A percentile compares a stretch with the other conserved stretches of the same genome.
Conservation (phyloP, 768 basidiomycete species). For the Macrolepiota fuliginosa region DNA sequence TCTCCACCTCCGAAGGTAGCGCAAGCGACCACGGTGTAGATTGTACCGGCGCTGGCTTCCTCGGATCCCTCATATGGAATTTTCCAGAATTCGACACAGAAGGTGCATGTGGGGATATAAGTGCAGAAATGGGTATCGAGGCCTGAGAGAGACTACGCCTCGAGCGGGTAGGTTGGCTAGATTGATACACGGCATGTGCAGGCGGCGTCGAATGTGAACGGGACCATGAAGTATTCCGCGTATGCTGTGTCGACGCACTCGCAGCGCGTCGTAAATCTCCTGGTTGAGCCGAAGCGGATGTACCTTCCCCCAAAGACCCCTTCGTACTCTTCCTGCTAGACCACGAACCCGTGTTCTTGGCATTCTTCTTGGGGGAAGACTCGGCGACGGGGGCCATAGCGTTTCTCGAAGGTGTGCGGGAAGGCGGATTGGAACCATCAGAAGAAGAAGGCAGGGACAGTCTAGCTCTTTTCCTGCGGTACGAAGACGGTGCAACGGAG, state of each 20-base stretch:
- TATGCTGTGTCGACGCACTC: conserved; percentile 21
- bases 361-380: conserved; percentile 24
- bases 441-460: conserved; percentile 41
- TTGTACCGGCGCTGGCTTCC: conserved; percentile 56
- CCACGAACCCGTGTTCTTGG: conserved; percentile 44
- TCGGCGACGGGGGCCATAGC: conserved; percentile 10
- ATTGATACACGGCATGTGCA: conserved; percentile 7
- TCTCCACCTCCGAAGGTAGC: conserved; percentile 32
- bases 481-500: conserved; percentile 69
- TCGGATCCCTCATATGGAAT: conserved; percentile 82
- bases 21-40: conserved; percentile 63
- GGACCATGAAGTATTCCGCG: conserved; percentile 19
- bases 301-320: conserved; percentile 4
- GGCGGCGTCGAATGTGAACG: conserved; percentile 16
- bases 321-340: conserved; percentile 36
- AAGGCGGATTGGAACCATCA: conserved; percentile 37
- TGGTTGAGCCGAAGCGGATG: neutral
- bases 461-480: conserved; percentile 64
- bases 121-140: conserved; percentile 78
- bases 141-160: conserved; percentile 62
- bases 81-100: conserved; percentile 57
- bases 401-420: conserved; percentile 18
- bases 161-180: conserved; percentile 32
- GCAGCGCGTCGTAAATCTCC: conserved; percentile 18
- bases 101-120: conserved; percentile 77